Evolutionary conservation across 169 alveolate genomes (phyloP).

Genomic region (Cryptosporidium canis): DNA sequence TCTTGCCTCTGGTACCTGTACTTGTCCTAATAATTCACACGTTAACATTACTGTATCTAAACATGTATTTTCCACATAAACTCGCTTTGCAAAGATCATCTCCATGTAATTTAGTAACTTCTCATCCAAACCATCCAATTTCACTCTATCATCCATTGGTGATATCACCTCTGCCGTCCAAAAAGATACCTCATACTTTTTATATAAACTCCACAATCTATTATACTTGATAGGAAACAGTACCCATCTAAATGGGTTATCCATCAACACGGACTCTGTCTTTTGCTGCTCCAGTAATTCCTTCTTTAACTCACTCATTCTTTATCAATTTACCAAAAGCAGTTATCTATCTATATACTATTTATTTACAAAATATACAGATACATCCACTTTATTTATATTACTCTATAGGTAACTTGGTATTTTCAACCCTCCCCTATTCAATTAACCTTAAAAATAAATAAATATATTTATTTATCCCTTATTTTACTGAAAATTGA

Average conservation of each 20-base stretch:
- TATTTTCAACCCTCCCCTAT: background rate
- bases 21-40: slow-evolving; percentile 86
- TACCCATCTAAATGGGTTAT: slow-evolving; percentile 88
- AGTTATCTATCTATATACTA: too few species aligned
- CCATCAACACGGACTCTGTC: slow-evolving; percentile 84
- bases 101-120: slow-evolving; percentile 64
- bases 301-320: slow-evolving; percentile 54
- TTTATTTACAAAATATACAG: too few species aligned
- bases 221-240: slow-evolving; percentile 87
- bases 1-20: slow-evolving; percentile 92
- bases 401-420: background rate
- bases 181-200: slow-evolving; percentile 84
- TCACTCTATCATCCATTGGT: slow-evolving; percentile 80
- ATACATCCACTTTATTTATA: background rate
- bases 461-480: too few species aligned
- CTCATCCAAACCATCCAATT: slow-evolving; percentile 67
- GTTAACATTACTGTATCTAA: slow-evolving; percentile 76
- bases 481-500: too few species aligned
- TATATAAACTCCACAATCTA: slow-evolving; percentile 89
- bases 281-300: slow-evolving; percentile 75
- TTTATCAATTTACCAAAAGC: slow-evolving; percentile 50
- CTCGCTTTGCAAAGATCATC: slow-evolving; percentile 70
- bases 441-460: too few species aligned
- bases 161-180: slow-evolving; percentile 90
- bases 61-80: slow-evolving; percentile 68